These are phyloP conservation scores for Boletus coccyginus DNA, from an alignment of 768 basidiomycete species.

Conservation along the genomic window DNA sequence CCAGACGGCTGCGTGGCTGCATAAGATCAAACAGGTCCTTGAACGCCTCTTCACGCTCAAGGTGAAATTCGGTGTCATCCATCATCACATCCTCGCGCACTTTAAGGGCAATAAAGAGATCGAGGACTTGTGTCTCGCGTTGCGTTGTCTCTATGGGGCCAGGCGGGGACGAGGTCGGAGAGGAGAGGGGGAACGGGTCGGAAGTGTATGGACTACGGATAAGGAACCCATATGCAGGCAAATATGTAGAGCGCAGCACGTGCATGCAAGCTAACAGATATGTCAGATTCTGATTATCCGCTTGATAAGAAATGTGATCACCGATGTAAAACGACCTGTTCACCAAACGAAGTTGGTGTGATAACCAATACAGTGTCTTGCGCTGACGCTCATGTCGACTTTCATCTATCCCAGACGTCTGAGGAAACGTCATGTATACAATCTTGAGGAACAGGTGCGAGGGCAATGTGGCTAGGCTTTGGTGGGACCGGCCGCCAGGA, in stretches of 20 bases:
- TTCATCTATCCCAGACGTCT: slow-evolving; percentile 38
- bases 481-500: slow-evolving; percentile 16
- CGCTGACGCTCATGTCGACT: slow-evolving; percentile 51
- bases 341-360: slow-evolving; percentile 59
- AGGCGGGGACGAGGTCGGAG: slow-evolving; percentile 22
- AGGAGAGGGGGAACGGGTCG: slow-evolving; percentile 68
- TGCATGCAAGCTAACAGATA: slow-evolving; percentile 66
- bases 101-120: slow-evolving; percentile 77
- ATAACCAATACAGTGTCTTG: slow-evolving; percentile 71
- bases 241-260: slow-evolving; percentile 71
- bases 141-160: slow-evolving; percentile 48
- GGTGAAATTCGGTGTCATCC: slow-evolving; percentile 72
- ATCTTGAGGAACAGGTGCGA: slow-evolving; percentile 67
- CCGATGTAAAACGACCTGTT: slow-evolving; percentile 68
- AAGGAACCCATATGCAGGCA: slow-evolving; percentile 60
- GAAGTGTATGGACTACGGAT: slow-evolving; percentile 70
- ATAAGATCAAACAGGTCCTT: slow-evolving; percentile 75
- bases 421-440: slow-evolving; percentile 64
- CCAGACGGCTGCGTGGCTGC: slow-evolving; percentile 72
- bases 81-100: slow-evolving; percentile 76
- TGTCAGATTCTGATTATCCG: not conserved
- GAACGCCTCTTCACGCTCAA: slow-evolving; percentile 73
- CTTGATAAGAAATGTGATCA: slow-evolving; percentile 13
- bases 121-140: slow-evolving; percentile 72
- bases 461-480: slow-evolving; percentile 42